A percentile compares a stretch with the other conserved stretches of the same genome.
These are phyloP conservation scores for Phytophthora cryptogea DNA, from an alignment of 352 stramenopile genomes.

Conservation along the genomic window DNA sequence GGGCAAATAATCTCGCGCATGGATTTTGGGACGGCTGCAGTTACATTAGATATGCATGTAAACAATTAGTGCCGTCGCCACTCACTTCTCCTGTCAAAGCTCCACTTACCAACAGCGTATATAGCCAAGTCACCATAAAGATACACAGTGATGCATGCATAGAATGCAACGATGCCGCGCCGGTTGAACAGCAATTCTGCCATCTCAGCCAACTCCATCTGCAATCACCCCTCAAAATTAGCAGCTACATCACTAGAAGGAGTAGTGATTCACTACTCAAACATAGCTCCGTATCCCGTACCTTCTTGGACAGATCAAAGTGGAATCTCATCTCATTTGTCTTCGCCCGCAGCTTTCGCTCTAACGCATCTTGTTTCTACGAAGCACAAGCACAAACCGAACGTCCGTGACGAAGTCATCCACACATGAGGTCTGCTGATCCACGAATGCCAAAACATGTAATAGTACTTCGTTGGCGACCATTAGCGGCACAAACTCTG, in stretches of 20 bases:
- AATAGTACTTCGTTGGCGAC: conserved; percentile 70
- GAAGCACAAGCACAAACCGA: conserved; percentile 18
- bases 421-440: conserved; percentile 21
- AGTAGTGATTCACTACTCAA: not conserved
- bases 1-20: conserved; percentile 86
- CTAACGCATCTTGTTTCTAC: conserved; percentile 61
- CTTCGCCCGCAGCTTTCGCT: conserved; percentile 50
- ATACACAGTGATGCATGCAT: conserved; percentile 81
- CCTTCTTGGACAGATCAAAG: conserved; percentile 83
- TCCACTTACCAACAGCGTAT: conserved; percentile 80
- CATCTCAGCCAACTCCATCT: conserved; percentile 89
- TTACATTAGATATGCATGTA: not conserved
- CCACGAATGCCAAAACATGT: conserved; percentile 8
- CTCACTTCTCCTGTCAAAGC: not conserved
- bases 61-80: not conserved
- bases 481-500: conserved; percentile 83
- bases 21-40: conserved; percentile 84
- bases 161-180: conserved; percentile 76
- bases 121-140: conserved; percentile 88
- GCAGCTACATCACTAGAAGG: not conserved
- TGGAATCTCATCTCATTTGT: conserved; percentile 43
- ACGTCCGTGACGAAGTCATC: conserved; percentile 25
- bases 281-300: conserved; percentile 7
- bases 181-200: conserved; percentile 75
- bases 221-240: conserved; percentile 1